Evolutionary conservation across 2,329 filamentous ascomycete species (phyloP).

Genomic region (Calonectria pteridis): DNA sequence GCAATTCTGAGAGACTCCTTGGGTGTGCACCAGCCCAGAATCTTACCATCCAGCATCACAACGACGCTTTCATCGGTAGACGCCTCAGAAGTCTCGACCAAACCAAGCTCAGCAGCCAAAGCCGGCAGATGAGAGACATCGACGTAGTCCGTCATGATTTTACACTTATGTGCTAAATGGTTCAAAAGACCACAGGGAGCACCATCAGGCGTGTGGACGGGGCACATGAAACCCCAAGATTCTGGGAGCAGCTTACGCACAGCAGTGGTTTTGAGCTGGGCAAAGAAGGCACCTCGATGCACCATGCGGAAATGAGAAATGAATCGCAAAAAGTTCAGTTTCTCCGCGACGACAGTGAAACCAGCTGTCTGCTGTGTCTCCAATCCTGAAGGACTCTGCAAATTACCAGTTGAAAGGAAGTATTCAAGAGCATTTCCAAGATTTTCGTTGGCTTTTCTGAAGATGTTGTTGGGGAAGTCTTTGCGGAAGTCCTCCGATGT

Average conservation of each 20-base stretch:
- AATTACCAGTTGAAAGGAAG: slow-evolving; percentile 95
- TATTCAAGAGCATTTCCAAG: slow-evolving; percentile 91
- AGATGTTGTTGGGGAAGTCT: slow-evolving; percentile 83
- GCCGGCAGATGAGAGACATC: slow-evolving; percentile 82
- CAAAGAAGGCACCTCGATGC: slow-evolving; percentile 98
- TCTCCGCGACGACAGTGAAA: slow-evolving; percentile 96
- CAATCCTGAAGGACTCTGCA: slow-evolving; percentile 90
- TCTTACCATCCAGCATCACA: slow-evolving; percentile 89
- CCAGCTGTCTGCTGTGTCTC: slow-evolving; percentile 96
- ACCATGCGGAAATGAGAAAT: slow-evolving; percentile 99
- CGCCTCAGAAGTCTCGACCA: slow-evolving; percentile 80
- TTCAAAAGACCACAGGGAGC: slow-evolving; percentile 94
- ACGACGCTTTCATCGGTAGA: slow-evolving; percentile 86
- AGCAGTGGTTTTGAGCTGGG: slow-evolving; percentile 95
- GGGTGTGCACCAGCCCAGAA: slow-evolving; percentile 91
- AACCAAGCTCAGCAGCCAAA: slow-evolving; percentile 83
- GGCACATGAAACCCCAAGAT: slow-evolving; percentile 98
- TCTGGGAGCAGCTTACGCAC: slow-evolving; percentile 96
- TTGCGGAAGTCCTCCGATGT: slow-evolving; percentile 81
- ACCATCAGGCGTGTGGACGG: slow-evolving; percentile 97
- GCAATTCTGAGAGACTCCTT: slow-evolving; percentile 84
- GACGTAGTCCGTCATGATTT: slow-evolving; percentile 81
- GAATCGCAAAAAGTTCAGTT: slow-evolving; percentile 98
- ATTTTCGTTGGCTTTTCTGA: slow-evolving; percentile 88
- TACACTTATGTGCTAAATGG: slow-evolving; percentile 95